phyloP scores from a whole-genome alignment of 768 basidiomycete species.

The Leccinum disarticulatum region DNA sequence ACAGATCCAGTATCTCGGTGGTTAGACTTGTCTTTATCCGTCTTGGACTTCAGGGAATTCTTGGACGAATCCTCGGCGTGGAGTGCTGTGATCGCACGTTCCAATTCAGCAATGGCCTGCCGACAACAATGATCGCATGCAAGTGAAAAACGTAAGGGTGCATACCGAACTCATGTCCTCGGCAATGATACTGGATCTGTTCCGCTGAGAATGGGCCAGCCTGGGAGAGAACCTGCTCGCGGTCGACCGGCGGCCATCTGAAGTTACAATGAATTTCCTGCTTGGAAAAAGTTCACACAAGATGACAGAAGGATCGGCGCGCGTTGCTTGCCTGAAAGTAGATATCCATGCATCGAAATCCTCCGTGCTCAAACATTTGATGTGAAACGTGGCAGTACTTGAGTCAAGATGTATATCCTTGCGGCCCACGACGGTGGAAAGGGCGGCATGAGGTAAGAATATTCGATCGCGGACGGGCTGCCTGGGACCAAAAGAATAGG shows the following conservation, averaged over 20 bases:
- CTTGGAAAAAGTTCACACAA: slow-evolving; percentile 17
- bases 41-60: slow-evolving; percentile 36
- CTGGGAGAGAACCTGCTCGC: slow-evolving; percentile 38
- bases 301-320: slow-evolving; percentile 8
- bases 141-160: slow-evolving; percentile 13
- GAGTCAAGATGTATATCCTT: slow-evolving; percentile 84
- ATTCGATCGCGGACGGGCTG: slow-evolving; percentile 72
- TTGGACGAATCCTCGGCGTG: slow-evolving; percentile 40
- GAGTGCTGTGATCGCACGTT: slow-evolving; percentile 49
- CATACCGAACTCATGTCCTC: slow-evolving; percentile 70
- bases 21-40: slow-evolving; percentile 47
- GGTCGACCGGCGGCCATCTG: slow-evolving; percentile 37
- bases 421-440: slow-evolving; percentile 69
- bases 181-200: slow-evolving; percentile 49
- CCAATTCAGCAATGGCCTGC: slow-evolving; percentile 61
- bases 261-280: slow-evolving; percentile 59
- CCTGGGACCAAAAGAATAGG: slow-evolving; percentile 73
- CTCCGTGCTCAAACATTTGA: slow-evolving; percentile 68
- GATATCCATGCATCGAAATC: slow-evolving; percentile 77
- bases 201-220: slow-evolving; percentile 46
- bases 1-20: slow-evolving; percentile 34
- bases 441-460: slow-evolving; percentile 66
- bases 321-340: slow-evolving; percentile 58
- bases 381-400: slow-evolving; percentile 73
- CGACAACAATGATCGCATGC: slow-evolving; percentile 3